phyloP scores from a whole-genome alignment of 441 rosid genomes.

The Eruca vesicaria region DNA sequence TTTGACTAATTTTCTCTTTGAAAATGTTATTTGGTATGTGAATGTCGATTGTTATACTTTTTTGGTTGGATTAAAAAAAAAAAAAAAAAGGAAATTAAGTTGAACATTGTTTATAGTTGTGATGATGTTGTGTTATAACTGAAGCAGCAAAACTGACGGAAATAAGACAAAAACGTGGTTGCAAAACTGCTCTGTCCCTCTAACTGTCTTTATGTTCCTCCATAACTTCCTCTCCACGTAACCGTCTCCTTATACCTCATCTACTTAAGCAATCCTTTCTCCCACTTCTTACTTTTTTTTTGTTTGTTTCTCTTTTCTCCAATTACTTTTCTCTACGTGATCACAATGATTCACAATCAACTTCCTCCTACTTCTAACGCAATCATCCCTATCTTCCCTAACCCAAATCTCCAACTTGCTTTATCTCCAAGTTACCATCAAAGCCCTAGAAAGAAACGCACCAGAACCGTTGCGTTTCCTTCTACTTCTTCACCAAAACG shows the following conservation, averaged over 20 bases:
- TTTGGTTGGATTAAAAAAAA: not conserved
- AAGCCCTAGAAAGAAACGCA: constrained; percentile 56
- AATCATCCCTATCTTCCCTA: constrained; percentile 36
- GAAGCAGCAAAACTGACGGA: not conserved
- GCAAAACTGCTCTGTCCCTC: constrained; percentile 24
- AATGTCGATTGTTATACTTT: not conserved
- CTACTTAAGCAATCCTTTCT: constrained; percentile 23
- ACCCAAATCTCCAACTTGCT: constrained; percentile 41
- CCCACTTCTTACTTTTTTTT: not conserved
- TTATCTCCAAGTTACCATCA: constrained; percentile 32
- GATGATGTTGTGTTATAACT: not conserved
- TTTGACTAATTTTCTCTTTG: not conserved
- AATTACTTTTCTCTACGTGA: not conserved
- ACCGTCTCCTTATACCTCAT: constrained; percentile 28
- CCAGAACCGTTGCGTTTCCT: constrained; percentile 33
- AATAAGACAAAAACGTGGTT: not conserved
- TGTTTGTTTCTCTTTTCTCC: not conserved
- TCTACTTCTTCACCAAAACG: constrained; percentile 27
- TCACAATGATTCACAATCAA: constrained; percentile 23
- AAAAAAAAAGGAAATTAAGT: not conserved
- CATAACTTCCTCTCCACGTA: constrained; percentile 30
- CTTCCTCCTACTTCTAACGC: constrained; percentile 23
- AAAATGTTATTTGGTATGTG: not conserved
- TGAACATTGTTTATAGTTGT: not conserved
- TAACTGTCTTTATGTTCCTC: constrained; percentile 29